Conservation (phyloP, 169 alveolate genomes). For the Pseudocohnilembus persalinus region DNA sequence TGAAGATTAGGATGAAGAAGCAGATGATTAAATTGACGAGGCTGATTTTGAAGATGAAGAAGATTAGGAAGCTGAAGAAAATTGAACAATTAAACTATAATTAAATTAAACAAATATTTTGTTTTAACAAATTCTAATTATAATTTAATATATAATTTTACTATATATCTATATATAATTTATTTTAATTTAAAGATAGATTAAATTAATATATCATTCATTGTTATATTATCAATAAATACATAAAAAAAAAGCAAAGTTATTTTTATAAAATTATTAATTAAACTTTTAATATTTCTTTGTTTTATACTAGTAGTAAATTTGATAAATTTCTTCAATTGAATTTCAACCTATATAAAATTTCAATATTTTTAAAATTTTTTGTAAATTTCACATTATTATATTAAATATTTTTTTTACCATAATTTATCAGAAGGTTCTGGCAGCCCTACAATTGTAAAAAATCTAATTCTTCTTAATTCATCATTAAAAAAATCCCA, state of each 20-base stretch:
- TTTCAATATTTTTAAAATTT: too few relatives aligned
- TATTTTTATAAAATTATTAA: too few relatives aligned
- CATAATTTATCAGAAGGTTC: background rate
- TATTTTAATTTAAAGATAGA: too few relatives aligned
- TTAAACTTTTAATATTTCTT: too few relatives aligned
- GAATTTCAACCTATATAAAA: background rate
- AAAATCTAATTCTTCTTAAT: background rate
- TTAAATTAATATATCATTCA: too few relatives aligned
- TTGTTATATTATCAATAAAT: too few relatives aligned
- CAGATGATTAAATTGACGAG: conserved; percentile 25
- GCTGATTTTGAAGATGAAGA: conserved; percentile 1
- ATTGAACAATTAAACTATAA: background rate
- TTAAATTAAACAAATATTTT: too few relatives aligned
- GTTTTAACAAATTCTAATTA: too few relatives aligned
- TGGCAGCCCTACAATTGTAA: background rate
- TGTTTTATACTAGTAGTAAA: too few relatives aligned
- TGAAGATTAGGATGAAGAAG: conserved; percentile 29
- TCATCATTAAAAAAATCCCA: background rate
- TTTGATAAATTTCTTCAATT: background rate
- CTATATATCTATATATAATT: too few relatives aligned
- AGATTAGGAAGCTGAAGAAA: conserved; percentile 11
- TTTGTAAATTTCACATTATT: background rate
- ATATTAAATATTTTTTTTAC: background rate
- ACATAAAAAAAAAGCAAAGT: too few relatives aligned
- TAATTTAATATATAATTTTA: too few relatives aligned